Conservation (phyloP, 169 alveolate genomes). For the Babesia sp. region DNA sequence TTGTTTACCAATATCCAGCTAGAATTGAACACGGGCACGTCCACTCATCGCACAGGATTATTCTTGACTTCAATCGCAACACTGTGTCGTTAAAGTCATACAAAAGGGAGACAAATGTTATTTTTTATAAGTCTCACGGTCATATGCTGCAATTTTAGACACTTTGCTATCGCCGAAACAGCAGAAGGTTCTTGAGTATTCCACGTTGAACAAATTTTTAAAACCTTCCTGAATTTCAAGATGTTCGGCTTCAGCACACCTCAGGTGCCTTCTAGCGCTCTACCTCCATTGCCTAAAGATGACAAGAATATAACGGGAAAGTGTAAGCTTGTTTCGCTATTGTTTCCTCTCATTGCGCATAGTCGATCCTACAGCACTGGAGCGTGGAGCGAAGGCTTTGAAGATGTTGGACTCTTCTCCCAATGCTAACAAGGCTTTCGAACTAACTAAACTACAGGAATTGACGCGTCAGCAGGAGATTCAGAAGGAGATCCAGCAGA, state of each 20-base stretch:
- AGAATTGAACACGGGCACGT: background rate
- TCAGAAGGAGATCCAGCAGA: constrained; percentile 86
- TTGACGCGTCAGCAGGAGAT: constrained; percentile 92
- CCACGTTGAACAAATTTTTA: background rate
- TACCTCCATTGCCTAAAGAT: constrained; percentile 36
- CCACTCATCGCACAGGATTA: background rate
- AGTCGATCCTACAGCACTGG: constrained; percentile 97
- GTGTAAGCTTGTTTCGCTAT: constrained; percentile 2
- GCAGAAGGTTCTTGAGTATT: background rate
- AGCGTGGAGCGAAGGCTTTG: constrained; percentile 98
- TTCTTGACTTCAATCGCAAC: background rate
- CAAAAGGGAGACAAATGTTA: too few relatives aligned
- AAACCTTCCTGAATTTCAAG: background rate
- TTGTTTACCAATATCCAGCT: background rate
- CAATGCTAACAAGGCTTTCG: constrained; percentile 94
- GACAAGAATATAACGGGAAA: constrained; percentile 68
- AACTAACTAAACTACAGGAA: constrained; percentile 92
- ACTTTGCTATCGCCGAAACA: too few relatives aligned
- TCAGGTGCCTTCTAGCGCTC: constrained; percentile 56
- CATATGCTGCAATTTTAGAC: too few relatives aligned
- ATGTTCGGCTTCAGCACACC: constrained; percentile 41
- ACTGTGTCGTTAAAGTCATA: background rate
- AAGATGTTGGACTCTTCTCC: constrained; percentile 91
- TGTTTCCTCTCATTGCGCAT: background rate
- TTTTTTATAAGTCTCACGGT: too few relatives aligned